Conservation (phyloP, 345 rosid species). For the Schrenkiella parvula region DNA sequence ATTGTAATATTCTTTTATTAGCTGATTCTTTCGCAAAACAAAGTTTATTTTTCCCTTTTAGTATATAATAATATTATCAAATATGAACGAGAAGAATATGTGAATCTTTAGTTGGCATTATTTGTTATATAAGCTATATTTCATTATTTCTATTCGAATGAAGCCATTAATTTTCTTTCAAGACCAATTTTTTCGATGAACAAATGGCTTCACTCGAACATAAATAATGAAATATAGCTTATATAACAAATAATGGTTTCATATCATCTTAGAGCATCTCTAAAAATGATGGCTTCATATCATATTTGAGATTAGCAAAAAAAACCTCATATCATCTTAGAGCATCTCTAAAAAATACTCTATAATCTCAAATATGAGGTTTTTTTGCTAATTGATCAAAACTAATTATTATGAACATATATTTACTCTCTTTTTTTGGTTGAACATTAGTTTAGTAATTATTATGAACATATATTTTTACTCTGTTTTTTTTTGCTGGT, state of each 20-base stretch:
- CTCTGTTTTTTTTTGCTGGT: not conserved
- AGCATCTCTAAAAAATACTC: no score
- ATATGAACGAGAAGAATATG: not conserved
- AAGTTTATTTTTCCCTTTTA: not conserved
- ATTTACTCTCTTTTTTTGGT: not conserved
- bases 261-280: no score
- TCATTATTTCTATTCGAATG: not conserved
- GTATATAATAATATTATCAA: not conserved
- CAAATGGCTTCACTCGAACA: not conserved
- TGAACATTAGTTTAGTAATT: not conserved
- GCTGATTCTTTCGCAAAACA: conserved; percentile 5
- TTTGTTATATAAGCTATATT: not conserved
- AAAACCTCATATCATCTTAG: no score
- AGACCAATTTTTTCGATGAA: no score
- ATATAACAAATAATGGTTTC: not conserved
- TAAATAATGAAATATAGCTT: not conserved
- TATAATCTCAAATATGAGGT: no score
- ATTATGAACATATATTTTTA: not conserved
- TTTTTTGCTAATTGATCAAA: not conserved
- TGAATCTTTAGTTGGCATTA: conserved; percentile 2
- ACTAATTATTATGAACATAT: not conserved
- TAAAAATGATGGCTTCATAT: no score
- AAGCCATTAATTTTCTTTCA: not conserved
- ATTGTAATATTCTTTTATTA: not conserved
- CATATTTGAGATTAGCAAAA: no score